Percentiles rank a stretch among this genome's conserved stretches.
phyloP scores from a whole-genome alignment of 345 rosid species.

The Citrus medica region DNA sequence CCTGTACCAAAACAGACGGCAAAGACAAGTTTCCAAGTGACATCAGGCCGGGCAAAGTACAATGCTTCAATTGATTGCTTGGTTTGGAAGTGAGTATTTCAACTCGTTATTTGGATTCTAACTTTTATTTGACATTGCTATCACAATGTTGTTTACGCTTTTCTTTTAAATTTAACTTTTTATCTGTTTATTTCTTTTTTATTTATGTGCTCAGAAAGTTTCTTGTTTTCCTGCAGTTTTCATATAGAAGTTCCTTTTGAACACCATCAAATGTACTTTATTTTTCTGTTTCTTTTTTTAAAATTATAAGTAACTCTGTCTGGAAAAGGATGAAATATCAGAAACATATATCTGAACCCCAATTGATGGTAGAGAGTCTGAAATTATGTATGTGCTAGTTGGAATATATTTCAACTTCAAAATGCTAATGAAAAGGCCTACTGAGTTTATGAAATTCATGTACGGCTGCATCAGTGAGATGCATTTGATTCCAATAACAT shows the following conservation, averaged over 20 bases:
- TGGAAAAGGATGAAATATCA: background rate
- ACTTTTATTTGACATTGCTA: background rate
- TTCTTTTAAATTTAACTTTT: too few relatives aligned
- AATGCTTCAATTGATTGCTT: constrained; percentile 93
- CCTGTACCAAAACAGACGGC: constrained; percentile 99
- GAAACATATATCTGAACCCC: background rate
- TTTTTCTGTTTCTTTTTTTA: too few relatives aligned
- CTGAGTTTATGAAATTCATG: background rate
- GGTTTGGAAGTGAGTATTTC: constrained; percentile 93
- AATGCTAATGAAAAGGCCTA: background rate
- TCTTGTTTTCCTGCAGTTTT: background rate
- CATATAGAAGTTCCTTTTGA: background rate
- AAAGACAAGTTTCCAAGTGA: constrained; percentile 93
- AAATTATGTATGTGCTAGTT: background rate
- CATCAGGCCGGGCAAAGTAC: constrained; percentile 95
- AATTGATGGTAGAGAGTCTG: background rate
- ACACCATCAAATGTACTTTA: background rate
- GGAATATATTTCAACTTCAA: background rate
- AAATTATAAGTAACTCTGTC: background rate
- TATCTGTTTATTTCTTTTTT: background rate
- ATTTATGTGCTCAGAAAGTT: background rate
- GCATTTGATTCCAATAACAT: background rate
- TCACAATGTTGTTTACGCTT: background rate
- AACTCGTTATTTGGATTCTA: background rate
- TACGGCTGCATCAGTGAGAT: background rate